These are phyloP conservation scores for Albugo laibachii DNA, from an alignment of 352 stramenopile species.

Conservation along the genomic window DNA sequence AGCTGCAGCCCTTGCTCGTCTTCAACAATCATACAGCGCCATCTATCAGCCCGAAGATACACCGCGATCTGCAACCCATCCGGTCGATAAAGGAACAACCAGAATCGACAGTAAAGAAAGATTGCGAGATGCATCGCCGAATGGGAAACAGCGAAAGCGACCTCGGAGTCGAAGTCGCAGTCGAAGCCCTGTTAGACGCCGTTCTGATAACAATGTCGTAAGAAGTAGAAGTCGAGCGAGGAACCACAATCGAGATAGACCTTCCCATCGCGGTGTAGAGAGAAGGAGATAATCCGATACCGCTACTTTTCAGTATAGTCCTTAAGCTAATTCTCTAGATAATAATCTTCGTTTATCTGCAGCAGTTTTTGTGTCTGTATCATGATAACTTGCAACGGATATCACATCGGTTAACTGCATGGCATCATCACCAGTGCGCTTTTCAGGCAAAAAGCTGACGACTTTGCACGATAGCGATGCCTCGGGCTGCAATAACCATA, in stretches of 20 bases:
- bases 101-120: neutral
- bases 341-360: no score
- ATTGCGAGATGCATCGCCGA: neutral
- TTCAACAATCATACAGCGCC: slow-evolving; percentile 63
- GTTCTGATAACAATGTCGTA: neutral
- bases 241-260: slow-evolving; percentile 7
- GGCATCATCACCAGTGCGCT: slow-evolving; percentile 16
- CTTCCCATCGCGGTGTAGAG: slow-evolving; percentile 3
- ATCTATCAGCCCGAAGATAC: slow-evolving; percentile 17
- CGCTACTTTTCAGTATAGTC: no score
- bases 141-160: slow-evolving; percentile 4
- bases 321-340: no score
- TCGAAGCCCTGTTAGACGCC: slow-evolving; percentile 3
- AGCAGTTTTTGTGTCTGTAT: no score
- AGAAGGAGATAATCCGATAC: neutral
- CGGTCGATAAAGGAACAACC: neutral
- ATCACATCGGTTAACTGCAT: no score
- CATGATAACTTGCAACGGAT: no score
- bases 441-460: slow-evolving; percentile 23
- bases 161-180: slow-evolving; percentile 15
- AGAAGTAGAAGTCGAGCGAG: slow-evolving; percentile 7
- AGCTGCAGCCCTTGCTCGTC: slow-evolving; percentile 48
- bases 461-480: neutral
- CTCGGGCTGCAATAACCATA: slow-evolving; percentile 2
- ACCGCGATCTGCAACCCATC: neutral